Percentiles rank a stretch among this genome's conserved stretches.
Evolutionary conservation across 495 filamentous ascomycete genomes (phyloP).

Genomic region (Aspergillus kassunensis): DNA sequence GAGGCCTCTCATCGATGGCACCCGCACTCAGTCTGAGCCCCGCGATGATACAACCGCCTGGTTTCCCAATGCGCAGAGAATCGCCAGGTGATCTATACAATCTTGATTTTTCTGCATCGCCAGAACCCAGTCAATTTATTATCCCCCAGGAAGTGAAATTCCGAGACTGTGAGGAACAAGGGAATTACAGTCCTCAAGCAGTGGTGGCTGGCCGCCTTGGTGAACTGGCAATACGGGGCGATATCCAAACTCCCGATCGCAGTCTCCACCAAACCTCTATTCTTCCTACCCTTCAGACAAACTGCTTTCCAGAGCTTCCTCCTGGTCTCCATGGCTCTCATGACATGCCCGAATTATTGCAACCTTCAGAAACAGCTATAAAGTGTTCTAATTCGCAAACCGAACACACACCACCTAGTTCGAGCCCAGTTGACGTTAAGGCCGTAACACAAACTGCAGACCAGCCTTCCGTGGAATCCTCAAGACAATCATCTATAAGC

Average conservation of each 20-base stretch:
- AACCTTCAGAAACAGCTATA: constrained; percentile 1
- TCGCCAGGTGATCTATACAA: constrained; percentile 31
- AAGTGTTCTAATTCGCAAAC: not conserved
- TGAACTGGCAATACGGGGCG: constrained; percentile 51
- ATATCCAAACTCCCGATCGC: constrained; percentile 24
- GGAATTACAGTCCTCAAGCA: constrained; percentile 55
- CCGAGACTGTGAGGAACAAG: constrained; percentile 33
- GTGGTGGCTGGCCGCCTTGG: constrained; percentile 62
- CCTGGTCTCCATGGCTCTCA: constrained; percentile 5
- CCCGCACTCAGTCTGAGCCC: constrained; percentile 19
- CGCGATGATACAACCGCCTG: constrained; percentile 26
- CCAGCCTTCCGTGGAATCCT: constrained; percentile 9
- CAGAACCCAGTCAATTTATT: constrained; percentile 32
- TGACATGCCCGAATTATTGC: constrained; percentile 23
- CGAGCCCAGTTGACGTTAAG: constrained; percentile 1
- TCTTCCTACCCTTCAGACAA: constrained; percentile 13
- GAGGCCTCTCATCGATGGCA: constrained; percentile 22
- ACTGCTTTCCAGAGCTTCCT: constrained; percentile 8
- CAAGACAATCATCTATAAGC: constrained; percentile 9
- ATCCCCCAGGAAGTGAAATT: constrained; percentile 31
- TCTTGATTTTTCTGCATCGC: constrained; percentile 34
- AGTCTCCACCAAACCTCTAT: constrained; percentile 9
- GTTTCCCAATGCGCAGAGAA: constrained; percentile 42
- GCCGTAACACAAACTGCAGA: constrained; percentile 10
- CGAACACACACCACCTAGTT: not conserved